Evolutionary conservation across 176 grass and related monocot species (phyloP), one percentile per base, ranked within the genome.

Genomic region (Leersia perrieri): DNA sequence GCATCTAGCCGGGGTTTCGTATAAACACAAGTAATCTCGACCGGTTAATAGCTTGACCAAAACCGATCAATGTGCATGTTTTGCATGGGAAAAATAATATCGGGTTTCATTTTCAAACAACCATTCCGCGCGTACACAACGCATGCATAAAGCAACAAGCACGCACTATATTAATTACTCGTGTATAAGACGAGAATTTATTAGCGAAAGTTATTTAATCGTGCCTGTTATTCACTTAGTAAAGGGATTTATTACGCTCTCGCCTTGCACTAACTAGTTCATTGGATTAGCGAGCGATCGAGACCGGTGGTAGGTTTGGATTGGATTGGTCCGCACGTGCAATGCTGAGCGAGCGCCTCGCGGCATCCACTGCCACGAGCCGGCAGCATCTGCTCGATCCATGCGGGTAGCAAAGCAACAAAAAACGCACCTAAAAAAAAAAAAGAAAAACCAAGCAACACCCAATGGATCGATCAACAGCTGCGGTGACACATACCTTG

Each of bases 401-500:
- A 53, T 51, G 6, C 1, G 53, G n/a, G 41, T 31, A 31, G 7
- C 7, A 68, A 28, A 0, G n/a, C n/a, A n/a, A n/a, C n/a, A n/a
- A 26, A 44, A n/a, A 8, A 26, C 32, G 25, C 16, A 5, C 28
- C 25, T 3, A 36, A 41, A 22, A n/a, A n/a, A n/a, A n/a, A n/a
- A n/a, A n/a, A n/a, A n/a, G n/a, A n/a, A n/a, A 9, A 22, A 31
- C 0, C 26, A 44, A 20, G 22, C 12, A 34, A 33, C 53, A 78
- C 16, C 41, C 72, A 44, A 1, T 1, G 16, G 1, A 65, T 22
- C 13, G 6, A 58, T 58, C 53, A 9, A 25, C 53, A 58, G 53
- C n/a, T 5, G 53, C 53, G 23, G 30, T n/a, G 12, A 93, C n/a
- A n/a, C n/a, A n/a, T n/a, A n/a, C 92, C 92, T 93, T 36, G 66